Evolutionary conservation across 1,139 yeast genomes (phyloP), one percentile per base, ranked within the genome.

Genomic region (Yamadazyma taylorii): DNA sequence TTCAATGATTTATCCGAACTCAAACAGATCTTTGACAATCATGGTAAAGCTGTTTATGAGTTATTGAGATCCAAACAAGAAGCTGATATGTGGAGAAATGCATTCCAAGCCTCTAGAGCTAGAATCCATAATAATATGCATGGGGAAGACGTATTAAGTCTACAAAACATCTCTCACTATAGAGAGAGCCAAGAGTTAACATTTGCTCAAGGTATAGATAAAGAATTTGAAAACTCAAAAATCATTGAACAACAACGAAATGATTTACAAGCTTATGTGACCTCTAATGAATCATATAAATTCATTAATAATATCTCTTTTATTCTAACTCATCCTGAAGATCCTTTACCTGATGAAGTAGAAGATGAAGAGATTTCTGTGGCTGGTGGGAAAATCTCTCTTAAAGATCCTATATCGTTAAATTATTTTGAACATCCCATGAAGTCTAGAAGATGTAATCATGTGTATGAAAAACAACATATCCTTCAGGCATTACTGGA

Each of bases 381-480:
- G 4, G 77, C 77, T 3, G 94, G 92, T 36, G 92, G 92, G 26
- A 75, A 65, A 36, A 65, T 85, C 14, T 78, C 81, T 30, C 56
- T 85, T 38, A 70, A 67, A 28, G 87, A 88, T 54, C 90, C 92
- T 0, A 65, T 84, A 10, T 77, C 88, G 0, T 56, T 75, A 43
- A 64, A 70, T 39, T 56, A 62, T 28, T 81, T 75, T 53, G 62
- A 54, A 21, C 59, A 60, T 3, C 92, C 94, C 1, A 65, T 76
- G 48, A 69, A 63, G 17, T 77, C 84, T 4, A 59, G 51, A 24
- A 56, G 51, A 28, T 85, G 94, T 56, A 64, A 66, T 1, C 94
- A 85, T 56, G 76, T 78, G 0, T 83, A 71, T 51, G 90, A 84
- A 45, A 60, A 63, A 34, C 60, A 52, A 5, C 69, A 77, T 22